These are phyloP conservation scores for Leishmania gerbilli DNA, from an alignment of 208 protist genomes.

Conservation along the genomic window DNA sequence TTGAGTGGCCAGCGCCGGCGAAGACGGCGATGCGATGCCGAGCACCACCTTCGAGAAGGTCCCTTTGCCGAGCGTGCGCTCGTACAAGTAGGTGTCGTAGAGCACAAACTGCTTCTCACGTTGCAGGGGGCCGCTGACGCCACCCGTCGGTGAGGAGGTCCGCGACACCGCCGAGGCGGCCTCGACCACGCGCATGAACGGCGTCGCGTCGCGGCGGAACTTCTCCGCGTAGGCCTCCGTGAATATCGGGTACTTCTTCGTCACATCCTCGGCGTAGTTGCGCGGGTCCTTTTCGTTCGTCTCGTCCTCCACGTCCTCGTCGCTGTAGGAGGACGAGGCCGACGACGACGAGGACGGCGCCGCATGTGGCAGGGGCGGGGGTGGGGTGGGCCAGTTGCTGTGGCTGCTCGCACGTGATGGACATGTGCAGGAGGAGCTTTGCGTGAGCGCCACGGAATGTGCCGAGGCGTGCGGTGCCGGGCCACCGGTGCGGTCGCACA, in stretches of 20 bases:
- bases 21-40: conserved; percentile 26
- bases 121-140: not conserved
- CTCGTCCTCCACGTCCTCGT: conserved; percentile 31
- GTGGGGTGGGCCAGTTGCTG: conserved; percentile 21
- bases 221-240: conserved; percentile 51
- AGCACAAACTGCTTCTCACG: conserved; percentile 46
- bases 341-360: conserved; percentile 22
- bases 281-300: conserved; percentile 34
- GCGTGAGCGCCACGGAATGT: conserved; percentile 21
- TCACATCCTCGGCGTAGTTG: conserved; percentile 37
- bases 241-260: conserved; percentile 70
- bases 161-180: not conserved
- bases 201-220: conserved; percentile 42
- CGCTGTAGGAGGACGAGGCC: conserved; percentile 18
- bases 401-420: conserved; percentile 36
- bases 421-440: conserved; percentile 25
- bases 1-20: conserved; percentile 12
- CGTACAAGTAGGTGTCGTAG: conserved; percentile 68
- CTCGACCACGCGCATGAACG: conserved; percentile 50
- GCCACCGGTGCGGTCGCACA: not conserved
- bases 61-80: conserved; percentile 69
- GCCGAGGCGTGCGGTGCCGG: conserved; percentile 6
- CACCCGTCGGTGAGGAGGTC: conserved; percentile 2
- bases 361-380: conserved; percentile 16
- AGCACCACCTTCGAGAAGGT: conserved; percentile 87